Conservation (phyloP, 139 green algal species). For the Pycnococcus provasolii region DNA sequence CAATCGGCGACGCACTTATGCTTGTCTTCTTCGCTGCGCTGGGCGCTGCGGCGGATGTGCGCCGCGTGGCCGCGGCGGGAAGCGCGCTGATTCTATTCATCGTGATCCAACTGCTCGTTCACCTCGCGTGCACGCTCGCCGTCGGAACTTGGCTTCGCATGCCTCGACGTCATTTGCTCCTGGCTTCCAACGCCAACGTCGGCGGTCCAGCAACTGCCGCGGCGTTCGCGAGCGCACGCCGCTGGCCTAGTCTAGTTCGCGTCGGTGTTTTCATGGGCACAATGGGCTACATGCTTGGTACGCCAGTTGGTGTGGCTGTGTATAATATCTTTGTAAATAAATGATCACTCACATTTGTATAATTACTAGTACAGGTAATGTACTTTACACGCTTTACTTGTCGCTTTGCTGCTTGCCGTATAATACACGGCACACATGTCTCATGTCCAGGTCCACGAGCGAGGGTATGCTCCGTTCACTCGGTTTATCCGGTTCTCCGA, state of each 20-base stretch:
- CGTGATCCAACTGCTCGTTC: background rate
- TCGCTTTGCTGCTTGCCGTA: no score
- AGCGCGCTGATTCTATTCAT: slow-evolving; percentile 12
- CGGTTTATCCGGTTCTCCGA: no score
- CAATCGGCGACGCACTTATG: slow-evolving; percentile 25
- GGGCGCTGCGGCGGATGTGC: background rate
- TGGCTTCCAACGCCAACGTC: slow-evolving; percentile 83
- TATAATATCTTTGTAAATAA: no score
- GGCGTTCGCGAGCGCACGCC: slow-evolving; percentile 74
- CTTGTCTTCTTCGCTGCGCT: slow-evolving; percentile 27
- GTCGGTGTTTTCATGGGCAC: slow-evolving; percentile 64
- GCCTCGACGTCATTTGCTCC: slow-evolving; percentile 6
- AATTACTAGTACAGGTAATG: no score
- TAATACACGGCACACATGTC: no score
- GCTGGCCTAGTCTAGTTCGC: slow-evolving; percentile 56
- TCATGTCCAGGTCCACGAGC: no score
- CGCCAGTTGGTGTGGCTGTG: slow-evolving; percentile 3
- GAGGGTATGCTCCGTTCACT: no score
- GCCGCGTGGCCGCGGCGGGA: background rate
- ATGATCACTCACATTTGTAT: no score
- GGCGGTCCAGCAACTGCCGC: slow-evolving; percentile 73
- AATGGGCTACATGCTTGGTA: slow-evolving; percentile 54
- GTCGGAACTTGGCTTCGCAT: background rate
- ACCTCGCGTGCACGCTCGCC: background rate
- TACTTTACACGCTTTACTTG: no score